Conservation (phyloP, 495 filamentous ascomycete genomes). For the Tuber umbilicatum region DNA sequence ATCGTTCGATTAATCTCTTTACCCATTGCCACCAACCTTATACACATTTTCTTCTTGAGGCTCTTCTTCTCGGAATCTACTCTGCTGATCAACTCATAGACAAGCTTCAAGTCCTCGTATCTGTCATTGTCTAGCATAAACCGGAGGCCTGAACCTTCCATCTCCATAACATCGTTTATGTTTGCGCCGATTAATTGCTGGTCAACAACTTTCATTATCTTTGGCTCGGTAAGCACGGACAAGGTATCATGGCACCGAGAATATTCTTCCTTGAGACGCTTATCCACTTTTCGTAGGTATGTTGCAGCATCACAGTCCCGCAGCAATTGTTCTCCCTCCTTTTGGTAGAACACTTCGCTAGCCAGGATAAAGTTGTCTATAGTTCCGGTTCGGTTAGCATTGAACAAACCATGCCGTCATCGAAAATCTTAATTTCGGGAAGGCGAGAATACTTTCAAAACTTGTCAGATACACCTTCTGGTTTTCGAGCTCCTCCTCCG, state of each 20-base stretch:
- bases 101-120: conserved; percentile 62
- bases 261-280: conserved; percentile 69
- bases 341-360: conserved; percentile 66
- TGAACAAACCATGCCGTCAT: background rate
- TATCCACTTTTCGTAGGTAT: conserved; percentile 72
- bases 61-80: conserved; percentile 69
- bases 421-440: background rate
- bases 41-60: conserved; percentile 62
- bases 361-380: conserved; percentile 56
- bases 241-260: conserved; percentile 75
- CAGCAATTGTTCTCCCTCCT: conserved; percentile 66
- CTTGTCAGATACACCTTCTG: conserved; percentile 74
- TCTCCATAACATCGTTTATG: conserved; percentile 70
- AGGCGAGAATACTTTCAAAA: conserved; percentile 57
- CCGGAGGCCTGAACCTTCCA: conserved; percentile 75
- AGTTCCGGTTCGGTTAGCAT: background rate
- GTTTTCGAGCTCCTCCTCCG: conserved; percentile 61
- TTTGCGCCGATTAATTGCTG: conserved; percentile 67
- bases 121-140: conserved; percentile 90
- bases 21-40: conserved; percentile 72
- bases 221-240: conserved; percentile 59
- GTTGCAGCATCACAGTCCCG: conserved; percentile 70
- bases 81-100: conserved; percentile 69
- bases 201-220: conserved; percentile 73
- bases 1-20: conserved; percentile 63